These are phyloP conservation scores for Exophiala xenobiotica DNA, from an alignment of 2,329 filamentous ascomycete genomes.

Conservation along the genomic window DNA sequence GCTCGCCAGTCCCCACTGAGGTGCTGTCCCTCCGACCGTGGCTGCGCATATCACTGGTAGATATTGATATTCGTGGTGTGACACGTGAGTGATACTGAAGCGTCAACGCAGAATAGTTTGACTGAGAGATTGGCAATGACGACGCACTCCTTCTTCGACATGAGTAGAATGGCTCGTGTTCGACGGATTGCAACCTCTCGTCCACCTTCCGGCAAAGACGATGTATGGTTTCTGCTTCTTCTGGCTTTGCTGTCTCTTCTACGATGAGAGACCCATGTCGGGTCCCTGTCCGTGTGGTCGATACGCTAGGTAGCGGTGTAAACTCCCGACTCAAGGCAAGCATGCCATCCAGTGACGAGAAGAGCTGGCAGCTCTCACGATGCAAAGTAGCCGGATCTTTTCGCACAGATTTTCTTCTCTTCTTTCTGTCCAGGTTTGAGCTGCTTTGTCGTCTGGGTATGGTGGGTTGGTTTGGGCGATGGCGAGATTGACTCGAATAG, in stretches of 20 bases:
- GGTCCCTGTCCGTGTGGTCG: conserved; percentile 12
- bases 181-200: not conserved
- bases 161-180: not conserved
- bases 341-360: conserved; percentile 21
- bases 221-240: not conserved
- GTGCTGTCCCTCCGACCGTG: not conserved
- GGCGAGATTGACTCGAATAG: not conserved
- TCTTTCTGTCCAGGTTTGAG: not conserved
- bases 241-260: not conserved
- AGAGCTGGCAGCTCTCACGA: conserved; percentile 19
- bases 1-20: not conserved
- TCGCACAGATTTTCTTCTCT: conserved; percentile 6
- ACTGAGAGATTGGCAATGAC: not conserved
- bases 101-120: not conserved
- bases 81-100: not conserved
- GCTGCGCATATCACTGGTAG: not conserved
- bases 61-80: not conserved
- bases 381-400: conserved; percentile 15
- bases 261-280: conserved; percentile 16
- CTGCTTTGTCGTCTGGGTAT: conserved; percentile 19
- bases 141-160: not conserved
- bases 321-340: conserved; percentile 17
- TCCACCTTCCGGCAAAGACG: not conserved
- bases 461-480: conserved; percentile 3
- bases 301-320: conserved; percentile 13